Evolutionary conservation across 371 early-diverging fungal genomes (phyloP).

Genomic region (Apophysomyces trapeziformis): DNA sequence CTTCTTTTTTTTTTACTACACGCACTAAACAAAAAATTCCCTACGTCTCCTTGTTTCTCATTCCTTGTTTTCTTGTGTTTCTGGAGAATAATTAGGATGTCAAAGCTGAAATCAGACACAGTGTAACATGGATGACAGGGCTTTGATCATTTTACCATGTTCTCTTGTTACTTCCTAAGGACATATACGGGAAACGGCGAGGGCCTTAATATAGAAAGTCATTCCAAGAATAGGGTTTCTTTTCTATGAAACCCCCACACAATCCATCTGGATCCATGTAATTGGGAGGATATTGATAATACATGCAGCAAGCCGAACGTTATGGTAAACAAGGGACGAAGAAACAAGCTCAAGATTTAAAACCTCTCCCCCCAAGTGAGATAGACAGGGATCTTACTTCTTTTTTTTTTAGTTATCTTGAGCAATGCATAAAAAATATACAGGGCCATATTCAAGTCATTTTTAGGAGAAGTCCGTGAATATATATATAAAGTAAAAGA

Average conservation of each 20-base stretch:
- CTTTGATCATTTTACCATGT: no score
- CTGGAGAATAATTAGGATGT: not conserved
- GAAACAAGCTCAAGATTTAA: not conserved
- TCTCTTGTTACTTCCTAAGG: no score
- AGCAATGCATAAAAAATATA: not conserved
- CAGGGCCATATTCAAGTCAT: slow-evolving; percentile 4
- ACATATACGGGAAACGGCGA: no score
- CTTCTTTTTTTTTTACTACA: not conserved
- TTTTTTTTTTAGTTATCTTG: not conserved
- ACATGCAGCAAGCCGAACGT: slow-evolving; percentile 1
- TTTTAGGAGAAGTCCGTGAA: slow-evolving; percentile 1
- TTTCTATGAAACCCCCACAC: not conserved
- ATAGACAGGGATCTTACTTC: not conserved
- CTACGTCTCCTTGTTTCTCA: no score
- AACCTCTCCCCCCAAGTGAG: no score
- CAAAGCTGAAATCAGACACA: not conserved
- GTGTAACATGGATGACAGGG: not conserved
- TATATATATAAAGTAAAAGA: not conserved
- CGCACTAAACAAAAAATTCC: not conserved
- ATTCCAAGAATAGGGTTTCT: no score
- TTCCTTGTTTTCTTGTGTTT: not conserved
- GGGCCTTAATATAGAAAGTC: no score
- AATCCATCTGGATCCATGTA: not conserved
- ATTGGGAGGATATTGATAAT: not conserved
- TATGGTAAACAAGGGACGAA: not conserved